A percentile compares a stretch with the other conserved stretches of the same genome.
phyloP scores from a whole-genome alignment of 441 rosid genomes.

The Manihot esculenta region DNA sequence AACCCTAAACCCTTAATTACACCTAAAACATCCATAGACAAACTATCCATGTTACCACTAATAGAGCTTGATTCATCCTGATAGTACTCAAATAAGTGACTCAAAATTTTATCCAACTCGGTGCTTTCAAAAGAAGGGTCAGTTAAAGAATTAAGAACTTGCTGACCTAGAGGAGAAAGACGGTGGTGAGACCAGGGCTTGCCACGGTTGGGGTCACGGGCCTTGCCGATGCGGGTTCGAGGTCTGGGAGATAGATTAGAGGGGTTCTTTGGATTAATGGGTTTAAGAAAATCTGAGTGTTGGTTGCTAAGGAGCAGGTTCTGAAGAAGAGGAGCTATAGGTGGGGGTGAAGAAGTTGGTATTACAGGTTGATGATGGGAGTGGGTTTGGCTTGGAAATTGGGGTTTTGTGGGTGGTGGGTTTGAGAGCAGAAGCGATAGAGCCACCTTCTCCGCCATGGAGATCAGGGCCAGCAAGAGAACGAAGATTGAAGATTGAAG shows the following conservation, averaged over 20 bases:
- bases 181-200: slow-evolving; percentile 70
- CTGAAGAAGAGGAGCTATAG: slow-evolving; percentile 40
- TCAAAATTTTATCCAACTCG: slow-evolving; percentile 40
- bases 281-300: slow-evolving; percentile 32
- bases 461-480: background rate
- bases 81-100: slow-evolving; percentile 37
- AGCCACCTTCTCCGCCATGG: slow-evolving; percentile 71
- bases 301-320: slow-evolving; percentile 40
- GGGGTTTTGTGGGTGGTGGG: slow-evolving; percentile 32
- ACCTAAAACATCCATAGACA: slow-evolving; percentile 55
- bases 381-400: slow-evolving; percentile 16
- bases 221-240: slow-evolving; percentile 56
- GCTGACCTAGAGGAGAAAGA: slow-evolving; percentile 68
- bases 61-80: slow-evolving; percentile 29
- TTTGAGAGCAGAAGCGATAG: slow-evolving; percentile 68
- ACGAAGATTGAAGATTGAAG: background rate
- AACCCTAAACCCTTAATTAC: slow-evolving; percentile 77
- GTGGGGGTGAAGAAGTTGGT: slow-evolving; percentile 26
- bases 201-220: slow-evolving; percentile 67
- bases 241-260: slow-evolving; percentile 26
- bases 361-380: slow-evolving; percentile 19
- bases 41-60: slow-evolving; percentile 20
- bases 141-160: slow-evolving; percentile 47
- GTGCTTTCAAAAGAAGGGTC: slow-evolving; percentile 53
- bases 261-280: slow-evolving; percentile 18